Percentiles rank a stretch among this genome's conserved stretches.
Evolutionary conservation across 1,284 basidiomycete genomes (phyloP).

Genomic region (Apiotrichum siamense): DNA sequence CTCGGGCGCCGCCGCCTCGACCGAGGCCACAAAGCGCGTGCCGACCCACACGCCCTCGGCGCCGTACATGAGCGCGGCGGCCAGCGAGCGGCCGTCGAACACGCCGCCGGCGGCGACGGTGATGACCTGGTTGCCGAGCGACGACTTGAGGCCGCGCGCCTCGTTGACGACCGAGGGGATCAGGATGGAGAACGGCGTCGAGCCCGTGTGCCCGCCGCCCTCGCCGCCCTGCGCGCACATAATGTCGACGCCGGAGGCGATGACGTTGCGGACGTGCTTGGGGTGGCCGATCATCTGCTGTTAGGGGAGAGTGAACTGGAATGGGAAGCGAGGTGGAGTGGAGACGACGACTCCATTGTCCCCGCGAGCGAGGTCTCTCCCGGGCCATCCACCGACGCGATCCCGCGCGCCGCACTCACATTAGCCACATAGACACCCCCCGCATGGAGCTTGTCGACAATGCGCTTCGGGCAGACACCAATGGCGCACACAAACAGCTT

Average conservation of each 20-base stretch:
- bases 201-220: conserved; percentile 62
- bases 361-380: no score
- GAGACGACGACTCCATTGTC: no score
- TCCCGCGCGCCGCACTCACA: conserved; percentile 41
- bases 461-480: conserved; percentile 70
- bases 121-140: conserved; percentile 69
- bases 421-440: conserved; percentile 80
- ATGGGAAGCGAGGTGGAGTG: no score
- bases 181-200: conserved; percentile 37
- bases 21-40: conserved; percentile 73
- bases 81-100: conserved; percentile 76
- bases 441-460: conserved; percentile 70
- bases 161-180: conserved; percentile 72
- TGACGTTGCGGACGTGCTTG: conserved; percentile 74
- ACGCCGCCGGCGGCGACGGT: conserved; percentile 82
- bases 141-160: conserved; percentile 65
- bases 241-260: conserved; percentile 72
- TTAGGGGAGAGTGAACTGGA: neutral
- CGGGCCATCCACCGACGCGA: no score
- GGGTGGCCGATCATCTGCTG: conserved; percentile 76
- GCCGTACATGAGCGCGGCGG: conserved; percentile 75
- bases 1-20: conserved; percentile 64
- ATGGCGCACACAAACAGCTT: conserved; percentile 72
- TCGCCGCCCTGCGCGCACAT: conserved; percentile 85
- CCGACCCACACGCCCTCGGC: conserved; percentile 85